Percentiles rank a stretch among this genome's conserved stretches.
Conservation (phyloP, 2,329 filamentous ascomycete species). For the Hirsutella minnesotensis region DNA sequence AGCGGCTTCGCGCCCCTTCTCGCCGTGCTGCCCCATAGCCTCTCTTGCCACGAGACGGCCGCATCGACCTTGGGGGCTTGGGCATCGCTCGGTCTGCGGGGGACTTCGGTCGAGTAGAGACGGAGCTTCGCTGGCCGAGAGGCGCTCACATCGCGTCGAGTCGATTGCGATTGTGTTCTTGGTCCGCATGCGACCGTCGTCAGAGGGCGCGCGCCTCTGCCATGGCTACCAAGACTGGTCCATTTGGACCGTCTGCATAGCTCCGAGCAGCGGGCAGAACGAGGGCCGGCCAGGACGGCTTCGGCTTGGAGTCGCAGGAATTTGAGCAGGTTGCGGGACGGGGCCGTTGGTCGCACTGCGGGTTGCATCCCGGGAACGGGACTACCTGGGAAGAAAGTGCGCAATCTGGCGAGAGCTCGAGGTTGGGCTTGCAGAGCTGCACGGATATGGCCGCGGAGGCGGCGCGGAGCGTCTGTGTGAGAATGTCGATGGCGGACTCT, state of each 20-base stretch:
- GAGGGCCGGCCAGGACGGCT: conserved; percentile 26
- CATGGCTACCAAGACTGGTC: conserved; percentile 1
- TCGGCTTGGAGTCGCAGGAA: conserved; percentile 64
- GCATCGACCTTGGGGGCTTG: conserved; percentile 9
- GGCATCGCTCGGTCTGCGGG: conserved; percentile 11
- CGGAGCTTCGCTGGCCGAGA: background rate
- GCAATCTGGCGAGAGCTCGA: too few species aligned
- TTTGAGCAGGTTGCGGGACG: conserved; percentile 49
- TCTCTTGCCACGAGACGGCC: conserved; percentile 33
- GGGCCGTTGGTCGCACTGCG: conserved; percentile 31
- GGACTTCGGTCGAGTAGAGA: conserved; percentile 16
- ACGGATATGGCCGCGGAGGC: too few species aligned
- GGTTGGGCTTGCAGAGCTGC: too few species aligned
- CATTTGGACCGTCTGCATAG: background rate
- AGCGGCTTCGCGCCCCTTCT: conserved; percentile 27
- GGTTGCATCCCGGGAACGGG: conserved; percentile 29
- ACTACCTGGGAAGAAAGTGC: background rate
- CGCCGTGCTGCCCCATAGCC: conserved; percentile 30
- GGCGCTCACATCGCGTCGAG: background rate
- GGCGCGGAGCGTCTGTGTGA: too few species aligned
- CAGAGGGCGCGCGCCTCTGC: background rate
- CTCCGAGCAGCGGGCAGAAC: conserved; percentile 4
- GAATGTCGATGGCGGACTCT: too few species aligned
- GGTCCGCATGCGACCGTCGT: background rate
- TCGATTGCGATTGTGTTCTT: background rate